phyloP scores from a whole-genome alignment of 768 basidiomycete species.

The Mycena pura region DNA sequence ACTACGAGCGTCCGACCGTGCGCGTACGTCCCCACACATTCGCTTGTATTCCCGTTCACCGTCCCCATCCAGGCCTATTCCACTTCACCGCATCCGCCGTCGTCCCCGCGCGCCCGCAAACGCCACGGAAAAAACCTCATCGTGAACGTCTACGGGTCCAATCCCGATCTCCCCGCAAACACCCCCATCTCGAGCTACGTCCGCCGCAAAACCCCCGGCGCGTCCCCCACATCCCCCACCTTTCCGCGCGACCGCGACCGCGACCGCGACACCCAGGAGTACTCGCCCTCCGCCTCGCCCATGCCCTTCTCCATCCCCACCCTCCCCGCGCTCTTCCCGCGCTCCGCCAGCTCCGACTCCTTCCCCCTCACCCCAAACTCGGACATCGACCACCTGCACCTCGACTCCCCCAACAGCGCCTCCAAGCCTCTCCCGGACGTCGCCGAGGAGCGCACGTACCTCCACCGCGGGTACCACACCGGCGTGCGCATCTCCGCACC shows the following conservation, averaged over 20 bases:
- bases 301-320: constrained; percentile 70
- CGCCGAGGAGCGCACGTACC: constrained; percentile 34
- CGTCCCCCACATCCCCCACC: constrained; percentile 72
- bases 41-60: constrained; percentile 3
- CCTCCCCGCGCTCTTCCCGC: constrained; percentile 61
- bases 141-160: constrained; percentile 56
- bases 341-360: constrained; percentile 49
- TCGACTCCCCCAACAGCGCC: constrained; percentile 24
- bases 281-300: constrained; percentile 44
- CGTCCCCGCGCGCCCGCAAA: constrained; percentile 51
- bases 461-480: constrained; percentile 45
- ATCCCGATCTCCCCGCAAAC: constrained; percentile 61
- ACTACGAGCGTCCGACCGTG: constrained; percentile 45
- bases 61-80: constrained; percentile 40
- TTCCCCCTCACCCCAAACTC: constrained; percentile 49
- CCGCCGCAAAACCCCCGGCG: constrained; percentile 78
- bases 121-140: constrained; percentile 53
- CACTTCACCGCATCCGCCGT: constrained; percentile 45
- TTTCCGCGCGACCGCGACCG: no score
- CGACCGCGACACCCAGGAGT: constrained; percentile 47
- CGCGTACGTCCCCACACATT: constrained; percentile 35
- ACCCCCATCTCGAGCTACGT: constrained; percentile 84
- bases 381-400: constrained; percentile 38
- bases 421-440: constrained; percentile 36
- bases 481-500: constrained; percentile 55